Evolutionary conservation across 768 basidiomycete species (phyloP).

Genomic region (Tricholoma sp.): DNA sequence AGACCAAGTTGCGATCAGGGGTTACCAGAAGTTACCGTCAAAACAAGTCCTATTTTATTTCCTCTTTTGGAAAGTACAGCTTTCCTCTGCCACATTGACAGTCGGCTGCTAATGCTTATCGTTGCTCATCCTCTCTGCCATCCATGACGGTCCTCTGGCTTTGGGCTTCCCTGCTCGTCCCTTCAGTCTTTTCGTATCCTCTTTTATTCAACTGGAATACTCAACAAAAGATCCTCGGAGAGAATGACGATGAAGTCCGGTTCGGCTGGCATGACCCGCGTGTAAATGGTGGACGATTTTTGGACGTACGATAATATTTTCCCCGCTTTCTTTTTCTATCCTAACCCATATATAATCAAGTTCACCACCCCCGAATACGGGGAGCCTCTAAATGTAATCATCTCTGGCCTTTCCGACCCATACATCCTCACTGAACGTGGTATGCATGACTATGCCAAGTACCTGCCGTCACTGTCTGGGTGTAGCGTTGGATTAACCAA

Average conservation of each 20-base stretch:
- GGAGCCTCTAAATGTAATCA: conserved; percentile 82
- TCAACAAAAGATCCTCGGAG: not conserved
- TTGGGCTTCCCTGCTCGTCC: not conserved
- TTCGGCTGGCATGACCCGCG: conserved; percentile 65
- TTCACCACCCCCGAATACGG: conserved; percentile 61
- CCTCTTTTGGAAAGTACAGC: conserved; percentile 1
- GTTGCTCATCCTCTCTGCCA: not conserved
- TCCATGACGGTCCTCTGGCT: not conserved
- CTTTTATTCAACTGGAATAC: not conserved
- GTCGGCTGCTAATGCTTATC: not conserved
- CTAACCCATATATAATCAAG: conserved; percentile 28
- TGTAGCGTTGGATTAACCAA: not conserved
- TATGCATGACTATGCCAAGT: conserved; percentile 68
- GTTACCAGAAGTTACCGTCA: conserved; percentile 10
- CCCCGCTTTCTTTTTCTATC: not conserved
- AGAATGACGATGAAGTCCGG: not conserved
- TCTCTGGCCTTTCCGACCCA: conserved; percentile 75
- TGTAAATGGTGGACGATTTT: conserved; percentile 61
- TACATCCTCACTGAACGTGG: conserved; percentile 73
- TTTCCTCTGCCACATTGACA: conserved; percentile 8
- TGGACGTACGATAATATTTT: conserved; percentile 55
- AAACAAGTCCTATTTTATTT: not conserved
- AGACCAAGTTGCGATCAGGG: not conserved
- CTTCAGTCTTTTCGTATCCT: not conserved
- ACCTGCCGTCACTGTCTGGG: conserved; percentile 5